Conservation (phyloP, 306 rosid genomes). For the Luffa acutangula region DNA sequence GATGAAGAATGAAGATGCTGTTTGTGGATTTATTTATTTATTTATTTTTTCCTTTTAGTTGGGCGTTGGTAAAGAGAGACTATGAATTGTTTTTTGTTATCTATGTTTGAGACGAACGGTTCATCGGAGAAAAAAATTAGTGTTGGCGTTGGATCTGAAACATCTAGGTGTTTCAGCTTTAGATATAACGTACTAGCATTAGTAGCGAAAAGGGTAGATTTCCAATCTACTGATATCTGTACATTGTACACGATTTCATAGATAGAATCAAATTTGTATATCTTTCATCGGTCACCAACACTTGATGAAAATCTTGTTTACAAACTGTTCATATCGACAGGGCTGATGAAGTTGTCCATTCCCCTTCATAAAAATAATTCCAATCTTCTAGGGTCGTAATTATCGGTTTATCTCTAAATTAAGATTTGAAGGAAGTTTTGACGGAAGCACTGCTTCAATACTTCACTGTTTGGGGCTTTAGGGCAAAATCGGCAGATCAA, state of each 20-base stretch:
- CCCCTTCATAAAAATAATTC: not conserved
- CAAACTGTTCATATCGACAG: not conserved
- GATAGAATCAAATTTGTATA: not conserved
- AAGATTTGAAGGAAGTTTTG: not conserved
- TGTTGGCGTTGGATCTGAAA: not conserved
- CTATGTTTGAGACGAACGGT: not conserved
- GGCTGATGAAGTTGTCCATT: not conserved
- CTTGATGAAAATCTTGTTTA: not conserved
- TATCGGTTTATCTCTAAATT: not conserved
- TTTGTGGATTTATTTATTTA: not conserved
- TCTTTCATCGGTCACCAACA: not conserved
- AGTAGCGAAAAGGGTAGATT: not conserved
- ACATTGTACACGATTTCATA: not conserved
- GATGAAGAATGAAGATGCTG: not conserved
- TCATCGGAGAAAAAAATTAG: not conserved
- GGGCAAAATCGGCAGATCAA: slow-evolving; percentile 1
- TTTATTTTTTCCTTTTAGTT: not conserved
- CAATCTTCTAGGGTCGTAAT: not conserved
- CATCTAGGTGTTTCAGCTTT: not conserved
- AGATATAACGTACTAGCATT: not conserved
- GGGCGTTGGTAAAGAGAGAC: not conserved
- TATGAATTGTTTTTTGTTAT: not conserved
- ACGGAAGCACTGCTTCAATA: not conserved
- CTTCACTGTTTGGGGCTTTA: not conserved
- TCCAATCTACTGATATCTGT: not conserved